phyloP scores from a whole-genome alignment of 306 rosid species.

The Crotalaria pallida region DNA sequence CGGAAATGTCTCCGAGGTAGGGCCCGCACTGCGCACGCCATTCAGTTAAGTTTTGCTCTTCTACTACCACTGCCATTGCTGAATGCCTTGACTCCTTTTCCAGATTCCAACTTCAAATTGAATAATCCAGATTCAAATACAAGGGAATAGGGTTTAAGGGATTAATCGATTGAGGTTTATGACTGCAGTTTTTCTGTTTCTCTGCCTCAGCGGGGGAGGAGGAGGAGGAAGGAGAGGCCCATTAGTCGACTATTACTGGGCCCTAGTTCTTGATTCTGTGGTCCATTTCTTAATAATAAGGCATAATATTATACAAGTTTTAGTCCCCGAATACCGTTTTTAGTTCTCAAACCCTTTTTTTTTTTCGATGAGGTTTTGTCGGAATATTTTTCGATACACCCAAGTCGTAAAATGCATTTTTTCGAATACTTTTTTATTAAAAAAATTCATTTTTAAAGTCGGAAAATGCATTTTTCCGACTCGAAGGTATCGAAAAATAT shows the following conservation, averaged over 20 bases:
- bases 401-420: too few species aligned
- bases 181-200: too few species aligned
- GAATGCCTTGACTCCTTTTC: not conserved
- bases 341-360: too few species aligned
- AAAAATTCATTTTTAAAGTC: too few species aligned
- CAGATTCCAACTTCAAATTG: not conserved
- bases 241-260: not conserved
- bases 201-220: not conserved
- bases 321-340: too few species aligned
- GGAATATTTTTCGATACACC: too few species aligned
- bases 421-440: too few species aligned
- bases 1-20: slow-evolving; percentile 89
- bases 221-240: not conserved
- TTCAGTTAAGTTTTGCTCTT: slow-evolving; percentile 19
- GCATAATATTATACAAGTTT: too few species aligned
- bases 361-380: too few species aligned
- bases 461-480: too few species aligned
- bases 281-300: too few species aligned
- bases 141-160: slow-evolving; percentile 39
- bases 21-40: slow-evolving; percentile 60
- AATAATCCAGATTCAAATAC: not conserved
- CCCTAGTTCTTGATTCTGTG: not conserved
- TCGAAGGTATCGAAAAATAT: too few species aligned
- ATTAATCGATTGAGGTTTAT: not conserved
- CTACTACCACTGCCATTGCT: slow-evolving; percentile 21